Evolutionary conservation across 805 yeast genomes (phyloP), one percentile per base, ranked within the genome.

Genomic region (Monosporozyma aerobia): DNA sequence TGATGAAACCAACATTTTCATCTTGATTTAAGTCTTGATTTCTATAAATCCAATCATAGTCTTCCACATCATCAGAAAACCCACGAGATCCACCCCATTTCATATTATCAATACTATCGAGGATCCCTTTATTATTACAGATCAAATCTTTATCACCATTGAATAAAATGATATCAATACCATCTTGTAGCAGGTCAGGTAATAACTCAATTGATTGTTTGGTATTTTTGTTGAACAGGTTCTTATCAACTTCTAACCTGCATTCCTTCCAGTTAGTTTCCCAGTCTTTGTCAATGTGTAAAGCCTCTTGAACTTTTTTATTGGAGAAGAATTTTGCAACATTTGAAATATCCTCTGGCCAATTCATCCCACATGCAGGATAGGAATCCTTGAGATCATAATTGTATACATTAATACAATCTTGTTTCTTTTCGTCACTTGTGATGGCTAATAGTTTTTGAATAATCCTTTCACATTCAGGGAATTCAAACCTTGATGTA

Each of bases 291-390:
- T 67, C 64, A 57, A 85, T 64, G 66, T 86, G 81, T 58, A 87
- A 69, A 19, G 78, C 70, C 29, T 70, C 64, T 64, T 78, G 77
- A 19, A 82, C 84, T 3, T 72, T 70, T 2, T 69, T 68, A 1
- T 68, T 59, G 43, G 74, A 71, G 52, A 87, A 73, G 63, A 83
- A 86, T 19, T 78, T 75, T 0, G 74, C 68, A 2, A 85, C 81
- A 45, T 69, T 55, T 0, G 68, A 70, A 55, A 87, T 68, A 57
- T 78, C 85, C 29, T 77, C 77, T 0, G 99, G 99, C 98, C 98
- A 94, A 66, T 85, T 84, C 79, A 80, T 75, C 5, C 98, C 98
- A 70, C 99, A 94, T 0, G 85, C 70, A 0, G 98, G 97, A 60
- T 75, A 88, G 0, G 81, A 69, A 64, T 90, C 97, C 39, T 70